Evolutionary conservation across 768 basidiomycete species (phyloP), one percentile per base, ranked within the genome.

Genomic region (Boletus tomentosulus): DNA sequence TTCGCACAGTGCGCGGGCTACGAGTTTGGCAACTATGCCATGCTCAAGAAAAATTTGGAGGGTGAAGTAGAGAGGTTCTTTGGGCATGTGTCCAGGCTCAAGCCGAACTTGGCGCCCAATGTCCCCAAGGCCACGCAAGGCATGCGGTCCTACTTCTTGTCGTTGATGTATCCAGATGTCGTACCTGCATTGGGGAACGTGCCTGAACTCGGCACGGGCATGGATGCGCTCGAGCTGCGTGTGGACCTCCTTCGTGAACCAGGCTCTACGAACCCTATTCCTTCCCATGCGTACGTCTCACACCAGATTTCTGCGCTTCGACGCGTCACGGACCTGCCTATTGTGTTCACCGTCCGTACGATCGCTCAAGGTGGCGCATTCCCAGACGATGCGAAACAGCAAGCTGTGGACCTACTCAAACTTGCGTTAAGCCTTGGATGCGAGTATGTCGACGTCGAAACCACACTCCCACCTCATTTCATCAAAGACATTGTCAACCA

Each of bases 391-490:
- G 84, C 84, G 0, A 73, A 82, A 51, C 79, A 84, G 48, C 86
- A 87, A 55, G 87, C 85, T n/a, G n/a, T n/a, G n/a, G n/a, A n/a
- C n/a, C n/a, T n/a, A n/a, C n/a, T n/a, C n/a, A n/a, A n/a, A n/a
- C 80, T 95, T 50, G 95, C 86, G 3, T 68, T 96, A 31, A 84
- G 87, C 47, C 72, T 90, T 34, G 95, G 88, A 7, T 86, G 92
- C 54, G 97, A 98, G 70, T 99, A 94, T 68, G 70, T 98, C 58
- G 97, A 98, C 61, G 80, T 97, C 46, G 95, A 99, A 71, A 82
- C 90, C 51, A 80, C 85, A 0, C 85, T 87, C 72, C 81, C 89
- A 0, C 77, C 83, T 58, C 76, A 80, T 46, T 64, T 28, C 28
- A 28, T 28, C 28, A 28, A n/a, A n/a, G n/a, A n/a, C n/a, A n/a